Base-by-base conservation (phyloP, 306 rosid genomes). In the Dalbergia cochinchinensis region DNA sequence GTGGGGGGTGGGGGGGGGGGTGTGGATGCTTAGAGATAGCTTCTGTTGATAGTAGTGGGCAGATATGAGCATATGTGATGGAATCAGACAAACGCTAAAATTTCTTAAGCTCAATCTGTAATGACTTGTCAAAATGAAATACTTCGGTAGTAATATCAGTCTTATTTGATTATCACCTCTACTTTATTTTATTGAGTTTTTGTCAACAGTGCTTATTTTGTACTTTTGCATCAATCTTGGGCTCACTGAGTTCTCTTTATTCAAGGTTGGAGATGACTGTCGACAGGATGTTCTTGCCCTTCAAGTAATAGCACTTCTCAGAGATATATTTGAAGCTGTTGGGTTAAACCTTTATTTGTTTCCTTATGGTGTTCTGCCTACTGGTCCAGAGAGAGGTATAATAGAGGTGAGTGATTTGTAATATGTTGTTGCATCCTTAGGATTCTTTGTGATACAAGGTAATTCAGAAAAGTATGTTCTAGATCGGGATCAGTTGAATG, bases 251-350 rank as follows among this genome's bases (percentile, higher is more conserved):
- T 71, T 80, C 61, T 84, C 42, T 84, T 83, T 6, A 12, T 85
- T 84, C 31, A 71, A 92, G 99, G 98, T 92, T 76, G 99, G 99
- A 89, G 99, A 95, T 85, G 99, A 95, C 87, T 95, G 99, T 86
- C 90, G 99, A 75, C 99, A 95, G 88, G 99, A 95, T 83, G 97
- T 95, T 82, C 98, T 95, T 78, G 99, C 99, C 78, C 97, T 95
- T 86, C 99, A 95, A 93, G 98, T 95, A 77, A 95, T 95, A 83
- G 54, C 99, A 20, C 96, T 95, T 76, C 96, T 95, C 65, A 87
- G 99, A 85, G 99, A 93, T 89, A 86, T 93, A 86, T 95, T 92
- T 91, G 87, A 86, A 89, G 94, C 99, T 5, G 91, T 91, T 74
- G 99, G 99, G 74, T 33, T 95, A 80, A 88, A 95, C 78, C 97